Conservation (phyloP, 164 flowering plant genomes). For the Aristolochia californica region DNA sequence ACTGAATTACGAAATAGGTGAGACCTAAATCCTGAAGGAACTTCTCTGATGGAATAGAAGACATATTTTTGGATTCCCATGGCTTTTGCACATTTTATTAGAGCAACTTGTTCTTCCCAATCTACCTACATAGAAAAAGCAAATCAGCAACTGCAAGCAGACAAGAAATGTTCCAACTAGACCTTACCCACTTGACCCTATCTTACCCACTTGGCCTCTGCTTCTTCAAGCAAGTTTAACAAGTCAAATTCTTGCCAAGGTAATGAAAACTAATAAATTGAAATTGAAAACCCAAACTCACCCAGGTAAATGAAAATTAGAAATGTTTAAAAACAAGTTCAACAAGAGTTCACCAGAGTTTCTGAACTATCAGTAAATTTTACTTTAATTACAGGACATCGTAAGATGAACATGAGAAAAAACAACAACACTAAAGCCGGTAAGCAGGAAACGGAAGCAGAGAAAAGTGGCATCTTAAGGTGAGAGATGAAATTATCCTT, state of each 20-base stretch:
- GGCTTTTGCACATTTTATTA: conserved; percentile 97
- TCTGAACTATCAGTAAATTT: not conserved
- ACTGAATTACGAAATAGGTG: conserved; percentile 50
- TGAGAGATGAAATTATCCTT: not conserved
- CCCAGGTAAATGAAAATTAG: not conserved
- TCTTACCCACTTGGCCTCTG: not conserved
- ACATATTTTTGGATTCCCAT: conserved; percentile 96
- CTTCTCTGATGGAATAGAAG: conserved; percentile 91
- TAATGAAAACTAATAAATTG: not conserved
- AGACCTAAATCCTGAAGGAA: conserved; percentile 80
- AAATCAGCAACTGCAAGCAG: conserved; percentile 17
- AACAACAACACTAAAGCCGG: not conserved
- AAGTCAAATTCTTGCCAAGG: no score
- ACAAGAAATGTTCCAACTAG: no score
- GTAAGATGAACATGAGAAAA: not conserved
- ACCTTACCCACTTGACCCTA: no score
- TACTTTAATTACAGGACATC: not conserved
- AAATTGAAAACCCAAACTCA: not conserved
- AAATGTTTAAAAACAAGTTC: not conserved
- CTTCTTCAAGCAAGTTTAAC: not conserved
- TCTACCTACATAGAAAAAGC: conserved; percentile 74
- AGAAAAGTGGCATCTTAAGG: conserved; percentile 1
- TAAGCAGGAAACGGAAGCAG: not conserved
- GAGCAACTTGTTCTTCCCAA: conserved; percentile 99
- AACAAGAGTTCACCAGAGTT: not conserved